These are phyloP conservation scores for Ophiosphaerella narmari DNA, from an alignment of 2,329 filamentous ascomycete genomes.

Conservation along the genomic window DNA sequence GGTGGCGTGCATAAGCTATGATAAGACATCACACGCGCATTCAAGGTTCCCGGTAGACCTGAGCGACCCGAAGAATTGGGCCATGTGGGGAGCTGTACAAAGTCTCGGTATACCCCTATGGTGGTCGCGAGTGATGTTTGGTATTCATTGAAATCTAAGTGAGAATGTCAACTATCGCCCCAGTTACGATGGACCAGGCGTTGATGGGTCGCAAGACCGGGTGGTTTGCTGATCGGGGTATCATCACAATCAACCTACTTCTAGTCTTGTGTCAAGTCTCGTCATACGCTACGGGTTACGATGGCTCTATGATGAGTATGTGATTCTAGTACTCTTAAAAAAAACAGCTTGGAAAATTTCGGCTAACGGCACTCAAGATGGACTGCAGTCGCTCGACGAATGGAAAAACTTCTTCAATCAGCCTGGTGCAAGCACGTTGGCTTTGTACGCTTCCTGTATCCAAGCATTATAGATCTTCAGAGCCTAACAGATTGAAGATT, in stretches of 20 bases:
- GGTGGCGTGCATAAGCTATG: neutral
- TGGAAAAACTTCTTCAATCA: conserved; percentile 9
- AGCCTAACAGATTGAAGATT: conserved; percentile 3
- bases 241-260: conserved; percentile 10
- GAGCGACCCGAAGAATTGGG: neutral
- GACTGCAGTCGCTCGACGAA: conserved; percentile 8
- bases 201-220: conserved; percentile 3
- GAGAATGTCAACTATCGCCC: conserved; percentile 1
- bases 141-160: neutral
- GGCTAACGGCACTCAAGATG: neutral
- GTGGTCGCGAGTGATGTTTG: neutral
- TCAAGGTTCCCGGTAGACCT: neutral
- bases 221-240: conserved; percentile 6
- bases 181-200: conserved; percentile 4
- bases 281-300: conserved; percentile 12
- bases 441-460: neutral
- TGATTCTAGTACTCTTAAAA: neutral
- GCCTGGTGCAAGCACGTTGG: conserved; percentile 1
- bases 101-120: neutral
- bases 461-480: neutral
- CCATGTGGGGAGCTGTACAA: conserved; percentile 1
- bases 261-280: conserved; percentile 11
- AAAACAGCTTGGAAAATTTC: too few species aligned
- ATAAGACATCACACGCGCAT: neutral
- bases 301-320: conserved; percentile 19